Evolutionary conservation across 2,329 filamentous ascomycete genomes (phyloP), one percentile per base, ranked within the genome.

Genomic region (Stagonosporopsis vannaccii): DNA sequence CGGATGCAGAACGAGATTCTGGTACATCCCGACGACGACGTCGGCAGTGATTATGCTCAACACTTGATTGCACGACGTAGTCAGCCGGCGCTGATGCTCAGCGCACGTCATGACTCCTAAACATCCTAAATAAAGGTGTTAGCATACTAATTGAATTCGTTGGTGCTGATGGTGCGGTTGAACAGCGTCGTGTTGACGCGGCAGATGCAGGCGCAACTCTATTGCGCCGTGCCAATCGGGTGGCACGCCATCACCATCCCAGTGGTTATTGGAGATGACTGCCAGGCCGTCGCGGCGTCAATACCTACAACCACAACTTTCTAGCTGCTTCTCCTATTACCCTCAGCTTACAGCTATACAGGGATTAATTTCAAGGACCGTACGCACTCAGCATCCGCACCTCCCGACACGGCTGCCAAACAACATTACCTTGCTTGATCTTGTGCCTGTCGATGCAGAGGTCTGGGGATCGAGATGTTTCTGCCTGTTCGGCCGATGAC

Each of bases 1-100:
- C 52, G 33, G 36, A 43, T 51, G 47, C 52, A 35, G 36, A 43
- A 46, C 30, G 32, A 36, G 35, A 30, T 43, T 25, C 47, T 56
- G 23, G 23, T 19, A 51, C 45, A 35, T 51, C 26, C 26, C 20
- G 26, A 22, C 28, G 40, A 7, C 30, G 4, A n/a, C 30, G 7
- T 32, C 13, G 30, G 30, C 4, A 15, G 30, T 32, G 30, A n/a
- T 6, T 56, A 33, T 36, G 30, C 40, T 49, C 26, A 5, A 46
- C 36, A 41, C 15, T 26, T 36, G 26, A 23, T 25, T 50, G 46
- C 46, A 56, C 33, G 28, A 56, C 23, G 12, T 44, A 28, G 7
- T 44, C 30, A 49, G 26, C 9, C 26, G 20, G 46, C 28, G 36
- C 36, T 51, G 53, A 46, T 17, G 42, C 46, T 46, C 26, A 42